phyloP scores from a whole-genome alignment of 805 yeast genomes.

The Monosporozyma yasuniensis region DNA sequence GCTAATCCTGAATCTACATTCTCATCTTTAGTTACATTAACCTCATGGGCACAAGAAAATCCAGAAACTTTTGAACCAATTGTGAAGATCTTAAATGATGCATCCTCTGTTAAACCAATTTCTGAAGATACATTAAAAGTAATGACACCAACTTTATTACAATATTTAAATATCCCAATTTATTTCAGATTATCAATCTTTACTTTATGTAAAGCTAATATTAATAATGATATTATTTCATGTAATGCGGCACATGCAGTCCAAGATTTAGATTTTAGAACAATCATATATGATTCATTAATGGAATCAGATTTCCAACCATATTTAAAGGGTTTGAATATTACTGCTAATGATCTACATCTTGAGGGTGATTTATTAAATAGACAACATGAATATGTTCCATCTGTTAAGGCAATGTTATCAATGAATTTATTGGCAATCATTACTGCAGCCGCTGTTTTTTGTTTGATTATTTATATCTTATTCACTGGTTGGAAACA shows the following conservation, averaged over 20 bases:
- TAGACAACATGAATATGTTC: constrained; percentile 28
- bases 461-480: constrained; percentile 11
- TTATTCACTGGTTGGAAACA: constrained; percentile 7
- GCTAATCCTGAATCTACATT: constrained; percentile 18
- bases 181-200: constrained; percentile 24
- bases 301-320: constrained; percentile 25
- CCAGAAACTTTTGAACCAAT: constrained; percentile 19
- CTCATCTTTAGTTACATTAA: constrained; percentile 16
- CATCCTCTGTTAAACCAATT: constrained; percentile 11
- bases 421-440: constrained; percentile 23
- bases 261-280: constrained; percentile 26
- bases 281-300: constrained; percentile 24
- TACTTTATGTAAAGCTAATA: constrained; percentile 23
- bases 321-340: constrained; percentile 23
- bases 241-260: constrained; percentile 28
- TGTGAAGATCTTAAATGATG: constrained; percentile 15
- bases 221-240: constrained; percentile 14
- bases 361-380: constrained; percentile 25
- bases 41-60: constrained; percentile 23
- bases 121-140: constrained; percentile 14
- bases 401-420: constrained; percentile 25
- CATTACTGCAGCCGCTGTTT: constrained; percentile 15
- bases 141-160: constrained; percentile 21
- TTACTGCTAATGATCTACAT: constrained; percentile 21
- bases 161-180: constrained; percentile 21